Base-by-base conservation (phyloP, 2,329 filamentous ascomycete species). In the Allantophomopsis cytisporea region DNA sequence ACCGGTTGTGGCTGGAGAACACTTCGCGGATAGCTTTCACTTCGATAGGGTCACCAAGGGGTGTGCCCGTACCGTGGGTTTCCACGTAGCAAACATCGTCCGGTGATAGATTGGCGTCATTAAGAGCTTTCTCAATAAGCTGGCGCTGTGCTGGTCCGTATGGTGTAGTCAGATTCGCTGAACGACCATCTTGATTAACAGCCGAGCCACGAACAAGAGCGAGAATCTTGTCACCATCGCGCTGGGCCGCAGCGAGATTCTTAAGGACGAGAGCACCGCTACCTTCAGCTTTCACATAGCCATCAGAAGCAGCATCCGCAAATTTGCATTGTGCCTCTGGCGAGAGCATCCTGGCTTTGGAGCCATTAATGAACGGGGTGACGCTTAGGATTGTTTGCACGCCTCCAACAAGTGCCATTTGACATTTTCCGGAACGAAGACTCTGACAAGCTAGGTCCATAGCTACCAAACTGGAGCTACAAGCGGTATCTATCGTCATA, bases 131-230 rank as follows among this genome's bases (percentile, higher is more conserved):
- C 10, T 8, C 12, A 11, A 41, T 41, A 12, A 34, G 15, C n/a
- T n/a, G 23, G 12, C n/a, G 14, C 31, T 73, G 69, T 1, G 65
- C 61, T 4, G 45, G 39, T 1, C 55, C 51, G 37, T 57, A 72
- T 0, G 73, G 73, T 52, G 69, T 61, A 0, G 71, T 75, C 43
- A 76, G 66, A 0, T 70, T 70, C 14, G 47, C 59, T 0, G 73
- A 77, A n/a, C 62, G 57, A 3, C 76, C 76, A 47, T 80, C 75
- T 43, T 71, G 66, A 42, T 75, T 76, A 31, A 68, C 59, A 1
- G 58, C 58, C 1, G 63, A 70, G 5, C 61, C 66, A 12, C 69
- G 62, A 40, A 76, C 68, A 20, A 76, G 60, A 7, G 64, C 66
- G 5, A 68, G 62, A 40, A 75, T 70, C 0, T 65, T 66, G 49